Evolutionary conservation across 306 rosid species (phyloP).

Genomic region (Vachellia pachyceras): DNA sequence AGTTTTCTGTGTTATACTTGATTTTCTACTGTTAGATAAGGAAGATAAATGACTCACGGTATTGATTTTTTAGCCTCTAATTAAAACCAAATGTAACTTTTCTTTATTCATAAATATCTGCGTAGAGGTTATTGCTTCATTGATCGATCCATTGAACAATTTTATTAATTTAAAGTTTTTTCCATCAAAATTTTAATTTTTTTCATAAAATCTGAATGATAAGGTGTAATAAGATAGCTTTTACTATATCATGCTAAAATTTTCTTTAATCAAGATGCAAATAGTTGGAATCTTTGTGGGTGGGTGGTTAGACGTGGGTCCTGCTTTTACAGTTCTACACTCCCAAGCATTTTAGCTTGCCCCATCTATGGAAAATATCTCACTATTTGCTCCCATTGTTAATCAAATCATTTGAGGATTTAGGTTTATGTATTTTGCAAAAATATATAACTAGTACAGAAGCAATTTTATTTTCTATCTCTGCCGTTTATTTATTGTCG

Average conservation of each 20-base stretch:
- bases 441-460: slow-evolving; percentile 3
- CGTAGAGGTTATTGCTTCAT: neutral
- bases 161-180: neutral
- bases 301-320: neutral
- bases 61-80: neutral
- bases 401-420: neutral
- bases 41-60: neutral
- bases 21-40: neutral
- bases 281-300: neutral
- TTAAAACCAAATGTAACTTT: neutral
- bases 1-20: neutral
- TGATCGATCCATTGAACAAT: neutral
- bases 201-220: neutral
- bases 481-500: slow-evolving; percentile 27
- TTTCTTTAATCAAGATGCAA: neutral
- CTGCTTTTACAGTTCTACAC: neutral
- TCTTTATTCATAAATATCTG: neutral
- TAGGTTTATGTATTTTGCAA: neutral
- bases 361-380: neutral
- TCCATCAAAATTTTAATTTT: neutral
- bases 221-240: neutral
- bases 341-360: neutral
- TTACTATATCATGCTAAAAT: neutral
- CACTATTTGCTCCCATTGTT: neutral
- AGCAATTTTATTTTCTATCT: slow-evolving; percentile 23